phyloP scores from a whole-genome alignment of 345 rosid species.

The Linum lewisii region DNA sequence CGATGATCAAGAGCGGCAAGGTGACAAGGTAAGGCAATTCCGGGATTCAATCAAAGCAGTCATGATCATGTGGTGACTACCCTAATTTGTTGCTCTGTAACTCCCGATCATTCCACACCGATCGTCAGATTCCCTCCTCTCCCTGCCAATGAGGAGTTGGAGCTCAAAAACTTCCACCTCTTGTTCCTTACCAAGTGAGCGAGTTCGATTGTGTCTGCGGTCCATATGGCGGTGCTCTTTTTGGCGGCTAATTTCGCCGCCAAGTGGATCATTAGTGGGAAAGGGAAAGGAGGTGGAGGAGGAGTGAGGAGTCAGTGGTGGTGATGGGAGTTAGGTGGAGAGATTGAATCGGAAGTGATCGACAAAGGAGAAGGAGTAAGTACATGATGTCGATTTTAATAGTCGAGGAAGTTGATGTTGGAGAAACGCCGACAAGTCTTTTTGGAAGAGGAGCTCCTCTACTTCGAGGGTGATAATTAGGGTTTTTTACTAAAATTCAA shows the following conservation, averaged over 20 bases:
- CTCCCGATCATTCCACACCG: conserved; percentile 51
- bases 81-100: conserved; percentile 68
- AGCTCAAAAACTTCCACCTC: conserved; percentile 48
- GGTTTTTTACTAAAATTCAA: no score
- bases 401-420: conserved; percentile 71
- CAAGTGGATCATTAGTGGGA: conserved; percentile 26
- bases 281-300: no score
- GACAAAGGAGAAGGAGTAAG: conserved; percentile 20
- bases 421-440: no score
- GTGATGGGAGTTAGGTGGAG: no score
- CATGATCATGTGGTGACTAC: conserved; percentile 74
- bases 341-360: not conserved
- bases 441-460: no score
- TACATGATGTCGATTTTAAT: conserved; percentile 46
- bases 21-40: conserved; percentile 39
- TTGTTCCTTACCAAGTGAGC: conserved; percentile 68
- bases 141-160: conserved; percentile 69
- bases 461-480: no score
- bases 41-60: conserved; percentile 55
- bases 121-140: conserved; percentile 58
- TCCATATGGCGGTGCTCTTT: conserved; percentile 55
- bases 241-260: conserved; percentile 41
- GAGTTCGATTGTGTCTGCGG: conserved; percentile 43
- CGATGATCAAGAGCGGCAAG: conserved; percentile 25
- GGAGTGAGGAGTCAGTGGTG: conserved; percentile 3